These are phyloP conservation scores for Pneumocystis sp. DNA, from an alignment of 1,139 yeast species.

Conservation along the genomic window DNA sequence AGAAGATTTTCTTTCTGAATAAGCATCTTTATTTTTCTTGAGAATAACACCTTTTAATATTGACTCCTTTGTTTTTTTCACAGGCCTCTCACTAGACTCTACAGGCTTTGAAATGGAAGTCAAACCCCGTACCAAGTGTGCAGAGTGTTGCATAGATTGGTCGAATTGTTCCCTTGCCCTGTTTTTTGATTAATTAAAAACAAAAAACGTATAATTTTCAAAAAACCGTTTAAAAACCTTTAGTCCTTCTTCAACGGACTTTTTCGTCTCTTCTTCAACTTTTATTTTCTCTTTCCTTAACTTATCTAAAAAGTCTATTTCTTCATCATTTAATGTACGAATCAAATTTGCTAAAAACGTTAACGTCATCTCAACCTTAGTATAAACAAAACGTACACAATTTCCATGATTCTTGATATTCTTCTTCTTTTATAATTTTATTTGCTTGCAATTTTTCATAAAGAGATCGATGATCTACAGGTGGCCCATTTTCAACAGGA, in stretches of 20 bases:
- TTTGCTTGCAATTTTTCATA: slow-evolving; percentile 18
- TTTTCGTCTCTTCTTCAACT: slow-evolving; percentile 8
- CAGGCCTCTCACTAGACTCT: not conserved
- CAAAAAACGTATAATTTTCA: not conserved
- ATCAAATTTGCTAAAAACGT: slow-evolving; percentile 12
- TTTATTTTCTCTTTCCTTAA: slow-evolving; percentile 13
- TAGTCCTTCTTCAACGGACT: not conserved
- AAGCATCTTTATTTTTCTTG: not conserved
- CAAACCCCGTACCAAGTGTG: not conserved
- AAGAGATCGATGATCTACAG: slow-evolving; percentile 15
- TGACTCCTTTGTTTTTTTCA: not conserved
- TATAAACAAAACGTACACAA: not conserved
- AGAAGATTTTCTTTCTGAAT: not conserved
- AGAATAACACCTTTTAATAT: not conserved
- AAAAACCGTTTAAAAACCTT: not conserved
- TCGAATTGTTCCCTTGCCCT: not conserved
- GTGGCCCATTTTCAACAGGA: not conserved
- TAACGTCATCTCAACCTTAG: not conserved
- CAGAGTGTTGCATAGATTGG: not conserved
- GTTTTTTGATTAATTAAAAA: not conserved
- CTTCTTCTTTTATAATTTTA: slow-evolving; percentile 17
- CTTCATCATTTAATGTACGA: slow-evolving; percentile 19
- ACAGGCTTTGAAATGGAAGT: not conserved
- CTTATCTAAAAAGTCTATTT: slow-evolving; percentile 17
- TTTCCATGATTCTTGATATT: slow-evolving; percentile 15